Percentiles rank a stretch among this genome's conserved stretches.
phyloP scores from a whole-genome alignment of 176 grass and related monocot genomes.

The Luzula sylvatica region DNA sequence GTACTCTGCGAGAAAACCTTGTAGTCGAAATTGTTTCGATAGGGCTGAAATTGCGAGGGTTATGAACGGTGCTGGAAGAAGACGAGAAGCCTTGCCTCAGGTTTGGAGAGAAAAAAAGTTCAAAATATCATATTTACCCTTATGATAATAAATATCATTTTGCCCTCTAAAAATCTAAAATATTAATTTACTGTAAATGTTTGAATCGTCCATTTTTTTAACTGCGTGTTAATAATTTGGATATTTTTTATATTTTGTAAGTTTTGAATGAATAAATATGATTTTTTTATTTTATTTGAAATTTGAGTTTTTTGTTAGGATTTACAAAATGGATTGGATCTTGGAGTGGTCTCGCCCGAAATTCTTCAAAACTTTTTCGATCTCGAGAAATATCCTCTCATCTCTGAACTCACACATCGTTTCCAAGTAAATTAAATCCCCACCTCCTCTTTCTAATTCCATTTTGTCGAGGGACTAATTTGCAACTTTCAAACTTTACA shows the following conservation, averaged over 20 bases:
- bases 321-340: constrained; percentile 93
- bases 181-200: too few relatives aligned
- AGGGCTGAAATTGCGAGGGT: constrained; percentile 93
- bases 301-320: constrained; percentile 27
- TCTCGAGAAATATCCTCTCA: constrained; percentile 81
- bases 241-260: too few relatives aligned
- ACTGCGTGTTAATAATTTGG: background rate
- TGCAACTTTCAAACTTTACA: constrained; percentile 27
- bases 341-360: constrained; percentile 90
- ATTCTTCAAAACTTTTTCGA: constrained; percentile 99
- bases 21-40: constrained; percentile 96
- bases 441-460: constrained; percentile 4
- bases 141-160: too few relatives aligned
- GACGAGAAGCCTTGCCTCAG: constrained; percentile 86
- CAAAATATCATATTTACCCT: too few relatives aligned
- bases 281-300: too few relatives aligned
- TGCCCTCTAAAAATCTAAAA: too few relatives aligned
- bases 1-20: constrained; percentile 94
- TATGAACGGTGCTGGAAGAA: constrained; percentile 92
- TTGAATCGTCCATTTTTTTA: background rate
- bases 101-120: constrained; percentile 21
- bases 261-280: background rate
- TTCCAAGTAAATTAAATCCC: constrained; percentile 66
- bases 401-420: constrained; percentile 70
- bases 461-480: background rate